Percentiles rank a stretch among this genome's conserved stretches.
Evolutionary conservation across 345 rosid species (phyloP).

Genomic region (Noccaea bulbosa): DNA sequence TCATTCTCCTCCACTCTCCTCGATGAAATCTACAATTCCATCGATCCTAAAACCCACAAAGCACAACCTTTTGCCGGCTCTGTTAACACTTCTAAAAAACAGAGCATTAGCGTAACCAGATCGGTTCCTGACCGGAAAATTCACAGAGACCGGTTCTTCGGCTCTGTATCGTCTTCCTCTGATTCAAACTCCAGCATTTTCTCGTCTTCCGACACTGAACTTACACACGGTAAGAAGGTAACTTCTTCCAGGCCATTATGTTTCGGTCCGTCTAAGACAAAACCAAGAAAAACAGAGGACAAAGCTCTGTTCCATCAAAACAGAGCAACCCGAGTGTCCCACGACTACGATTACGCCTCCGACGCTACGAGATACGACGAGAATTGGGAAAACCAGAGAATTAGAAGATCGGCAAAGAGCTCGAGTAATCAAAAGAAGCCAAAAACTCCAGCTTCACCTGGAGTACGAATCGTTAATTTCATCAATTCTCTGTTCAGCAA

Average conservation of each 20-base stretch:
- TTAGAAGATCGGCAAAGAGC: conserved; percentile 61
- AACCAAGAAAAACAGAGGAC: conserved; percentile 52
- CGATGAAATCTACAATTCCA: conserved; percentile 89
- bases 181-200: conserved; percentile 75
- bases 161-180: conserved; percentile 77
- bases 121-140: conserved; percentile 31
- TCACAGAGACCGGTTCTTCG: conserved; percentile 48
- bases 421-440: conserved; percentile 63
- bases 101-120: conserved; percentile 26
- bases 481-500: conserved; percentile 69
- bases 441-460: conserved; percentile 90
- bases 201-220: conserved; percentile 84
- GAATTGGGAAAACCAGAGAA: conserved; percentile 51
- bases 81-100: conserved; percentile 42
- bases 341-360: conserved; percentile 42
- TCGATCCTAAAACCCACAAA: conserved; percentile 53
- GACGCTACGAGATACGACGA: conserved; percentile 49
- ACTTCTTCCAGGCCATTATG: conserved; percentile 48
- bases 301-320: conserved; percentile 50
- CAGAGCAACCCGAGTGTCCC: conserved; percentile 37
- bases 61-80: conserved; percentile 48
- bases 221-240: conserved; percentile 47
- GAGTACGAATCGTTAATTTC: conserved; percentile 67
- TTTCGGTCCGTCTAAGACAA: conserved; percentile 41
- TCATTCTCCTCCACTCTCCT: conserved; percentile 92